These are phyloP conservation scores for Psophocarpus tetragonolobus DNA, from an alignment of 306 rosid genomes.

Conservation along the genomic window DNA sequence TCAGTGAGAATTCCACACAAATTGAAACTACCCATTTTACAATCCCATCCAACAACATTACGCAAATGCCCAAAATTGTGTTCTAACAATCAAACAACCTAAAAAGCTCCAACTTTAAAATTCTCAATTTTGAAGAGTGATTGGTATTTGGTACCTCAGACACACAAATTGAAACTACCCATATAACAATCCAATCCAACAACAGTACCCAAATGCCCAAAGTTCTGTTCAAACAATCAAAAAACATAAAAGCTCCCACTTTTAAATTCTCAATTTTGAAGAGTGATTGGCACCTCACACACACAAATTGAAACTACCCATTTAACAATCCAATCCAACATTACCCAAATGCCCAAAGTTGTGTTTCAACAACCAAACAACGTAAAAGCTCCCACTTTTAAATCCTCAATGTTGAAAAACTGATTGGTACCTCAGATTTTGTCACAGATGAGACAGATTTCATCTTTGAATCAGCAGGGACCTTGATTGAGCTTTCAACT, in stretches of 20 bases:
- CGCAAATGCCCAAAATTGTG: not conserved
- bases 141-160: too few species aligned
- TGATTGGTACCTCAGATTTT: slow-evolving; percentile 67
- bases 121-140: not conserved
- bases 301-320: slow-evolving; percentile 17
- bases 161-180: slow-evolving; percentile 17
- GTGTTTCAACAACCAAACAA: not conserved
- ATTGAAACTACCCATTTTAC: not conserved
- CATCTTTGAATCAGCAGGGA: slow-evolving; percentile 51
- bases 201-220: not conserved
- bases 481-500: slow-evolving; percentile 57
- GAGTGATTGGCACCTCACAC: slow-evolving; percentile 6
- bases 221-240: not conserved
- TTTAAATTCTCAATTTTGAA: not conserved
- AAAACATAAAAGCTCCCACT: slow-evolving; percentile 2
- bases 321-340: not conserved
- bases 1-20: slow-evolving; percentile 15
- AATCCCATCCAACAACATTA: not conserved
- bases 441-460: slow-evolving; percentile 47
- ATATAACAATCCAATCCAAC: not conserved
- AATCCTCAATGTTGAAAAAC: not conserved
- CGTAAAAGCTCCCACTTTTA: not conserved
- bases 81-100: not conserved
- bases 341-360: not conserved
- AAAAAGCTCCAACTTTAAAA: not conserved